Conservation (phyloP, 2,329 filamentous ascomycete genomes). For the Anthostomella pinea region DNA sequence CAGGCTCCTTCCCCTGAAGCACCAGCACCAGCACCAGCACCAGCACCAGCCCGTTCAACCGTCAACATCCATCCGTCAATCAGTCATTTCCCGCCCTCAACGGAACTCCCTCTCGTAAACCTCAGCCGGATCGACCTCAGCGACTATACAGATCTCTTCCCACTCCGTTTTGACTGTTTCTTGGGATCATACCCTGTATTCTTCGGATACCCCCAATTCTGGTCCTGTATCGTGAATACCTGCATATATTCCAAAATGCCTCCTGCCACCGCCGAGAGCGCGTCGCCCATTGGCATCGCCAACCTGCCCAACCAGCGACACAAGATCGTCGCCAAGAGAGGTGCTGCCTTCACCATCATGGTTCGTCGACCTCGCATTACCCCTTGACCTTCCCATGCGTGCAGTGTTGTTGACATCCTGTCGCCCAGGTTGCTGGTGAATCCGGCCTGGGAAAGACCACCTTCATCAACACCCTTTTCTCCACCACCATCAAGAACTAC, state of each 20-base stretch:
- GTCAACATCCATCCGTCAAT: constrained; percentile 25
- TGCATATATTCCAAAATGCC: constrained; percentile 48
- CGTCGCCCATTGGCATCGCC: constrained; percentile 62
- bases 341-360: constrained; percentile 99
- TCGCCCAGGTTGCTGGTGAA: constrained; percentile 84
- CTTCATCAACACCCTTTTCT: constrained; percentile 99
- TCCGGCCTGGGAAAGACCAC: constrained; percentile 98
- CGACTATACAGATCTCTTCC: too few relatives aligned
- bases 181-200: constrained; percentile 12
- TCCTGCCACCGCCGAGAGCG: constrained; percentile 31
- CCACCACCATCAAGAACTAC: constrained; percentile 99
- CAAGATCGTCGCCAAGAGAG: constrained; percentile 77
- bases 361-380: constrained; percentile 48
- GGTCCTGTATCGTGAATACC: constrained; percentile 10
- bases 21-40: constrained; percentile 28
- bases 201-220: constrained; percentile 6
- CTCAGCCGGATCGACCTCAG: constrained; percentile 1
- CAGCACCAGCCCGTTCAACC: constrained; percentile 28
- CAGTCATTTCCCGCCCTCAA: constrained; percentile 15
- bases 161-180: constrained; percentile 10
- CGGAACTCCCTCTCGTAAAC: constrained; percentile 5
- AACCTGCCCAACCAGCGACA: constrained; percentile 72
- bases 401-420: constrained; percentile 3
- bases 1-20: constrained; percentile 36
- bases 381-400: neutral